Evolutionary conservation across 441 rosid species (phyloP), one percentile per base, ranked within the genome.

Genomic region (Croton laevigatus): DNA sequence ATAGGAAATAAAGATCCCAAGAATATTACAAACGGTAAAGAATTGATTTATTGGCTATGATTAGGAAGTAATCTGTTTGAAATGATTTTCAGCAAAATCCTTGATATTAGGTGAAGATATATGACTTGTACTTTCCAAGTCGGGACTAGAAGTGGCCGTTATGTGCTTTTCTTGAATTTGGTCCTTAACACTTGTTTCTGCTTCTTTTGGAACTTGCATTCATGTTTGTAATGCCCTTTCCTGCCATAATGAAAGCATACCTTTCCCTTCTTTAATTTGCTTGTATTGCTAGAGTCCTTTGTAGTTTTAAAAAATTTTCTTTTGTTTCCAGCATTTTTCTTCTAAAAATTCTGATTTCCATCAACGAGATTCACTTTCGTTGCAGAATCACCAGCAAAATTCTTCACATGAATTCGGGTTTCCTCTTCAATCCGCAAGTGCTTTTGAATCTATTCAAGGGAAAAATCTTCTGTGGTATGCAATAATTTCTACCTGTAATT

Each of bases 401-500:
- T 1, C 8, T 69, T 49, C 4, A 54, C 58, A 1, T 5, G 37
- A 36, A 53, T 68, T 3, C 23, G 20, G 16, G 66, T 54, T 19
- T 64, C 67, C 0, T 72, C 54, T 22, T 68, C 52, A 64, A 48
- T 62, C 8, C 22, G 8, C 2, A 68, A 1, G 20, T 70, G 49
- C 8, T 55, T 76, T 0, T 61, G 0, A 3, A 74, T 8, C 40
- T 65, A 7, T 0, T 78, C 60, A 1, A 73, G 3, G 1, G 19
- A 34, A 3, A 69, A 53, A 27, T 59, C 53, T 46, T 78, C 11
- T 2, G 12, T 3, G n/a, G 53, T 48, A 22, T 73, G 65, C 0
- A 42, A 8, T 4, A 66, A 3, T 46, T 65, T 59, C 51, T 73
- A 69, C 17, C 57, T 3, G 13, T 65, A 78, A 1, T 73, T n/a